Evolutionary conservation across 176 grass and related monocot genomes (phyloP).

Genomic region (Hyparrhenia diplandra): DNA sequence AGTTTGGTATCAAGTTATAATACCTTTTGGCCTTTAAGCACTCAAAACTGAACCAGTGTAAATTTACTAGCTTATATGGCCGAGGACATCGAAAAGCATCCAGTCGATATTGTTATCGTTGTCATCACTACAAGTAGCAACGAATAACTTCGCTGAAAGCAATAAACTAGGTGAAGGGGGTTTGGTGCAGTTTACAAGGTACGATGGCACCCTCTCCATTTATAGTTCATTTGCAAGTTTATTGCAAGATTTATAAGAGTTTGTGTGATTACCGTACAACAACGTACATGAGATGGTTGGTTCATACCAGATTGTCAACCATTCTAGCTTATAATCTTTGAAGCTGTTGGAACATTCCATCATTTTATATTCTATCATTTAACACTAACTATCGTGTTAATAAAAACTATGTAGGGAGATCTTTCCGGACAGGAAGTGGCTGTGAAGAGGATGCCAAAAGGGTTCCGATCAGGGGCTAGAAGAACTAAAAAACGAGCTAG

Average conservation of each 20-base stretch:
- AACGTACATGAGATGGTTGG: background rate
- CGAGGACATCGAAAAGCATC: constrained; percentile 26
- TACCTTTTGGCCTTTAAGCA: background rate
- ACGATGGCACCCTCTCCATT: background rate
- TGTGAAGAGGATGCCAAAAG: constrained; percentile 28
- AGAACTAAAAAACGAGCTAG: constrained; percentile 31
- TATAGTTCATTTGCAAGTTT: background rate
- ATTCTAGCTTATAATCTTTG: background rate
- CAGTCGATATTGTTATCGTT: constrained; percentile 12
- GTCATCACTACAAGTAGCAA: constrained; percentile 24
- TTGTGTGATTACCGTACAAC: background rate
- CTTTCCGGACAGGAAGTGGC: constrained; percentile 27
- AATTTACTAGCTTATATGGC: background rate
- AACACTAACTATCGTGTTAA: too few species aligned
- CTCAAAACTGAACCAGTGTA: background rate
- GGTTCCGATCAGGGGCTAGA: constrained; percentile 28
- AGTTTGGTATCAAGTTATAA: background rate
- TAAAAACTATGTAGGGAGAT: background rate
- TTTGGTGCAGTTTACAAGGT: constrained; percentile 43
- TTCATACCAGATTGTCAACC: background rate
- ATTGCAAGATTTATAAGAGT: background rate
- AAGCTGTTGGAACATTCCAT: background rate
- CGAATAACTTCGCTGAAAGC: constrained; percentile 24
- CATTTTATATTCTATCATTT: background rate
- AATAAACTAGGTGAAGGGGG: constrained; percentile 33